These are phyloP conservation scores for Rhizopogon vulgaris DNA, from an alignment of 768 basidiomycete genomes.

Conservation along the genomic window DNA sequence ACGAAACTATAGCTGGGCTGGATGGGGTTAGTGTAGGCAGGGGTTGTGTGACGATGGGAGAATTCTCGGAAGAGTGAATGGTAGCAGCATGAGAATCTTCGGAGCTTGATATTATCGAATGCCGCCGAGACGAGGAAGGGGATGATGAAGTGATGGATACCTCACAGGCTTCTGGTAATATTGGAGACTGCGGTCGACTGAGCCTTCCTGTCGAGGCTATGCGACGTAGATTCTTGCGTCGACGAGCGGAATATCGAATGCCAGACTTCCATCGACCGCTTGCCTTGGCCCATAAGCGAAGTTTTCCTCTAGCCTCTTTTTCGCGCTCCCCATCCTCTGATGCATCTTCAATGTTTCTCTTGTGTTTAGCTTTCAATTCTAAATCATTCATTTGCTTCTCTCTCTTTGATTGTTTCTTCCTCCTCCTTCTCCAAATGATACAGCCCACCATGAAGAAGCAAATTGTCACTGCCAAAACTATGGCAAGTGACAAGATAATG, in stretches of 20 bases:
- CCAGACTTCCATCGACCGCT: constrained; percentile 66
- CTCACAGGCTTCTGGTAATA: constrained; percentile 8
- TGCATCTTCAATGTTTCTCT: constrained; percentile 14
- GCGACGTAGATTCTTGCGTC: constrained; percentile 33
- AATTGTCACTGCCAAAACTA: constrained; percentile 58
- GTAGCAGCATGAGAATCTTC: not conserved
- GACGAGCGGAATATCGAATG: constrained; percentile 53
- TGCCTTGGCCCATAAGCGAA: constrained; percentile 60
- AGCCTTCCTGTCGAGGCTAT: not conserved
- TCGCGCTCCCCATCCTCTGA: constrained; percentile 31
- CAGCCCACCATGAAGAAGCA: constrained; percentile 55
- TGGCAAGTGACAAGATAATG: constrained; percentile 50
- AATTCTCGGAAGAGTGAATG: not conserved
- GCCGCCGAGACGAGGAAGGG: constrained; percentile 19
- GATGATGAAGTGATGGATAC: not conserved
- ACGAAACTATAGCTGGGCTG: constrained; percentile 19
- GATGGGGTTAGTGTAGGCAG: constrained; percentile 5
- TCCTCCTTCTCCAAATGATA: constrained; percentile 51
- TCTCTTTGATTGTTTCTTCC: constrained; percentile 26
- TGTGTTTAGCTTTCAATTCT: constrained; percentile 39
- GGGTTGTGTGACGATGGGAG: constrained; percentile 3
- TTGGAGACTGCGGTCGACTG: constrained; percentile 16
- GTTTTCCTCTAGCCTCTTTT: constrained; percentile 42
- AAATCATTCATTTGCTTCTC: constrained; percentile 31
- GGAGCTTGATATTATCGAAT: constrained; percentile 20